A percentile compares a stretch with the other conserved stretches of the same genome.
These are phyloP conservation scores for Ormosia emarginata DNA, from an alignment of 306 rosid species.

Conservation along the genomic window DNA sequence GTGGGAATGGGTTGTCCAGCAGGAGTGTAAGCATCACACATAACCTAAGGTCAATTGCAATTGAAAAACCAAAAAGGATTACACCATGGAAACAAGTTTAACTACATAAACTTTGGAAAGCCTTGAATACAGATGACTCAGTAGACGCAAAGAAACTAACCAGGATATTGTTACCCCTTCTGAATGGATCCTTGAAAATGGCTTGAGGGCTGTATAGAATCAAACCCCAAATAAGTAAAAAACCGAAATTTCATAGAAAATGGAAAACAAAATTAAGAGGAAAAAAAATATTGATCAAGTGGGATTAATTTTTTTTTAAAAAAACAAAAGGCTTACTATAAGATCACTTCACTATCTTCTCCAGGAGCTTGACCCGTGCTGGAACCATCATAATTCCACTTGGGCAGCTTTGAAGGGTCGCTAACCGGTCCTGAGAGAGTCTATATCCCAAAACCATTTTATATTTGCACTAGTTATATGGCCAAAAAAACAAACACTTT, in stretches of 20 bases:
- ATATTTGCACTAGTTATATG: neutral
- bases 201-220: constrained; percentile 74
- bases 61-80: neutral
- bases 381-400: constrained; percentile 83
- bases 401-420: constrained; percentile 50
- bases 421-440: constrained; percentile 38
- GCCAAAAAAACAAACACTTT: neutral
- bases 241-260: neutral
- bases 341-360: constrained; percentile 87
- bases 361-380: constrained; percentile 99
- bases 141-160: constrained; percentile 33
- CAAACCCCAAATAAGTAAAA: neutral
- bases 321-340: constrained; percentile 51
- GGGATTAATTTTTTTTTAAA: neutral
- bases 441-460: constrained; percentile 21
- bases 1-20: constrained; percentile 64
- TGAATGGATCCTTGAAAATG: constrained; percentile 83
- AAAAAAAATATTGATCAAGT: neutral
- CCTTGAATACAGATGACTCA: neutral
- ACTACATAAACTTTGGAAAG: neutral
- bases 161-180: constrained; percentile 75
- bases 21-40: constrained; percentile 64
- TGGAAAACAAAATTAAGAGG: neutral
- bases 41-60: constrained; percentile 31
- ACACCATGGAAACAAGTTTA: neutral